phyloP scores from a whole-genome alignment of 2,329 filamentous ascomycete genomes.

The Beauveria brongniartii region DNA sequence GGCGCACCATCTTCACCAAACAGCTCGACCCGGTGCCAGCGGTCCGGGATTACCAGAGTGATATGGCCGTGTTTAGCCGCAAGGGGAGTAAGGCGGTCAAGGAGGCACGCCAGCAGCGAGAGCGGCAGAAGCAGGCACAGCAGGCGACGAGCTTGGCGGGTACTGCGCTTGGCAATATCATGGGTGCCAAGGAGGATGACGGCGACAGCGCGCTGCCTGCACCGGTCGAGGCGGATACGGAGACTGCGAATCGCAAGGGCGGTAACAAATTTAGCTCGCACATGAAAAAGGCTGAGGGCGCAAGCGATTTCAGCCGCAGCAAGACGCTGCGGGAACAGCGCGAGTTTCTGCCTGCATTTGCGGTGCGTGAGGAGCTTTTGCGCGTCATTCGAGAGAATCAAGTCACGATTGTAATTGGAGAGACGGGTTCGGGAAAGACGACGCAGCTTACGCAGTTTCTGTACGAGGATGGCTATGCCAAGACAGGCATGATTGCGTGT shows the following conservation, averaged over 20 bases:
- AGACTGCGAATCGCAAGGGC: constrained; percentile 37
- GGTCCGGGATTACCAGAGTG: constrained; percentile 86
- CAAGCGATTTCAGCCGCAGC: constrained; percentile 86
- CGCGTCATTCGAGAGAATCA: constrained; percentile 94
- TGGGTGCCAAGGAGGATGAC: constrained; percentile 89
- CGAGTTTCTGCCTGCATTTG: constrained; percentile 90
- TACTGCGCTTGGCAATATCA: constrained; percentile 85
- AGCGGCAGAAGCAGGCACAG: constrained; percentile 88
- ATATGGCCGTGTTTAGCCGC: constrained; percentile 96
- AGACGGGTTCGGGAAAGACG: constrained; percentile 96
- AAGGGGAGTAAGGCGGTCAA: constrained; percentile 92
- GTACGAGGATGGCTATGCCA: constrained; percentile 88
- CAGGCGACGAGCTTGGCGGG: constrained; percentile 90
- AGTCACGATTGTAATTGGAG: constrained; percentile 91
- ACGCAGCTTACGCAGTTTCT: constrained; percentile 96
- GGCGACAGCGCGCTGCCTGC: constrained; percentile 81
- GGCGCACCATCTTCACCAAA: constrained; percentile 92
- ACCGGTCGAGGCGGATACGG: constrained; percentile 60
- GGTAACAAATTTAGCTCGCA: constrained; percentile 79
- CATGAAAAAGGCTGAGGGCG: constrained; percentile 76
- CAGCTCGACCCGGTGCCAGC: constrained; percentile 92
- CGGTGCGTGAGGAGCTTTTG: constrained; percentile 85
- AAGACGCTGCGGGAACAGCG: constrained; percentile 87
- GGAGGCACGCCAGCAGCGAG: constrained; percentile 83
- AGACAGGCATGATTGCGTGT: constrained; percentile 84